A percentile compares a stretch with the other conserved stretches of the same genome.
These are phyloP conservation scores for Cymbopogon citratus DNA, from an alignment of 176 grass and related monocot species.

Conservation along the genomic window DNA sequence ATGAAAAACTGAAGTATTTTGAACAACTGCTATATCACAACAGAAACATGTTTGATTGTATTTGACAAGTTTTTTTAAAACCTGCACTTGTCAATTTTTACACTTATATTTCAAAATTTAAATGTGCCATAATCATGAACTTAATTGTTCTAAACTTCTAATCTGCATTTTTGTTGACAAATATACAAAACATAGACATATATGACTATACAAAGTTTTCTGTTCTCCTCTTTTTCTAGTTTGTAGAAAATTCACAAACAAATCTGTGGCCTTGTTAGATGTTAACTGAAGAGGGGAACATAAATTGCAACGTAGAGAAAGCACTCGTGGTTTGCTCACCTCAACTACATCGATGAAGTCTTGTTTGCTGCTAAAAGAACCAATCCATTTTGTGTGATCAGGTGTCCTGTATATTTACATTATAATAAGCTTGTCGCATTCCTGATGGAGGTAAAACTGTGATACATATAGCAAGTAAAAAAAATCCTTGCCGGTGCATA, in stretches of 20 bases:
- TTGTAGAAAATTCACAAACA: not conserved
- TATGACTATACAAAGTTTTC: not conserved
- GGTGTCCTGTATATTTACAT: constrained; percentile 51
- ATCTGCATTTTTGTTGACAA: not conserved
- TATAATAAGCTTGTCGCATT: not conserved
- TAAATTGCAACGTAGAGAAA: not conserved
- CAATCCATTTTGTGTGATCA: constrained; percentile 99
- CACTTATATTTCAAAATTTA: not conserved
- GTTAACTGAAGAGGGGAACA: not conserved
- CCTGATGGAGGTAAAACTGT: not conserved
- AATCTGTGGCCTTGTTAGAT: not conserved
- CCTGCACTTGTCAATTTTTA: not conserved
- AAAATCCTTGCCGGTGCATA: not conserved
- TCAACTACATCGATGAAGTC: constrained; percentile 93
- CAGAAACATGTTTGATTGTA: not conserved
- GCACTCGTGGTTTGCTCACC: constrained; percentile 28
- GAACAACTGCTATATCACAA: not conserved
- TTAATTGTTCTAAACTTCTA: not conserved
- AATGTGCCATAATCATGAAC: not conserved
- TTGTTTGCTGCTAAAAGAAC: constrained; percentile 80
- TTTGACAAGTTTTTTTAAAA: too few species aligned
- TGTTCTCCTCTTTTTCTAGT: not conserved
- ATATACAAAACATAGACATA: not conserved
- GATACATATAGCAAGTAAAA: not conserved
- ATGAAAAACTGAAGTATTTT: too few species aligned